These are phyloP conservation scores for Xylaria intraflava DNA, from an alignment of 495 filamentous ascomycete genomes.

Conservation along the genomic window DNA sequence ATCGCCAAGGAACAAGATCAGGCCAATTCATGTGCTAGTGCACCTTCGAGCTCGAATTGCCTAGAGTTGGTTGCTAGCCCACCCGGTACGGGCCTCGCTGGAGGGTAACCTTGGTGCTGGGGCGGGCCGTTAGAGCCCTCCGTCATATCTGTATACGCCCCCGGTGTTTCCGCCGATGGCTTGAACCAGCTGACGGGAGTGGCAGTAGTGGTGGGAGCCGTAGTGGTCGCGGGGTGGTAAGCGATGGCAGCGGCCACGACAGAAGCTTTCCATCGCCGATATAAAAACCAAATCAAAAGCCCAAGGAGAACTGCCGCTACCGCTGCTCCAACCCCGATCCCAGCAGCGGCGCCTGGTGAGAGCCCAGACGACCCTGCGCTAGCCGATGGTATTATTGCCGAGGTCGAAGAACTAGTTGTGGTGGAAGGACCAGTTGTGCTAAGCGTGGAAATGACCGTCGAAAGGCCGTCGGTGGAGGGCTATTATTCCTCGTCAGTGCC, in stretches of 20 bases:
- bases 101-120: not conserved
- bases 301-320: conserved; percentile 10
- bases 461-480: not conserved
- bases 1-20: too few species aligned
- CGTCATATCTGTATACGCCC: not conserved
- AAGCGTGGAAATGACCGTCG: not conserved
- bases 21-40: too few species aligned
- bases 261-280: conserved; percentile 4
- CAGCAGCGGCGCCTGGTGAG: conserved; percentile 9
- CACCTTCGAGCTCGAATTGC: too few species aligned
- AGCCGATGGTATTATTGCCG: not conserved
- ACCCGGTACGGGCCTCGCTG: too few species aligned
- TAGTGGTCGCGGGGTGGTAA: not conserved
- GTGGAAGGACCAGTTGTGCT: not conserved
- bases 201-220: not conserved
- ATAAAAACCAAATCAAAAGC: conserved; percentile 2
- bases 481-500: not conserved
- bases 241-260: not conserved
- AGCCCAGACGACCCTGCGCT: not conserved
- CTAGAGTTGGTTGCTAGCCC: too few species aligned
- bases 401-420: too few species aligned
- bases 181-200: too few species aligned
- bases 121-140: not conserved
- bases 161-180: not conserved
- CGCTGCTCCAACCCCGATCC: conserved; percentile 14